Evolutionary conservation across 192 early-diverging fungal genomes (phyloP).

Genomic region (Physocladia obscura): DNA sequence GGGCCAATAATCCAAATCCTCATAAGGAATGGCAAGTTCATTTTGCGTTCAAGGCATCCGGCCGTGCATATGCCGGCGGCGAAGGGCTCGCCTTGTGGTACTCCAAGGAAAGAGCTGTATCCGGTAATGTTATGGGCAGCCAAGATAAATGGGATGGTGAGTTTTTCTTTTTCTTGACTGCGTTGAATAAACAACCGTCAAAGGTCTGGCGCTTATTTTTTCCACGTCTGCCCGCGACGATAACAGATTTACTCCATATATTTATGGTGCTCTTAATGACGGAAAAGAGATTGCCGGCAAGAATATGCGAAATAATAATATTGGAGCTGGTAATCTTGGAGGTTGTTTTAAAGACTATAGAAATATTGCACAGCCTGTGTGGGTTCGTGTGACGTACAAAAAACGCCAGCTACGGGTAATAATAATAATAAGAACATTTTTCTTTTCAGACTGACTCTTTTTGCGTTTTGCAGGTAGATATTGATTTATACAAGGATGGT

Average conservation of each 20-base stretch:
- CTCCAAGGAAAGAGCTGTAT: conserved; percentile 46
- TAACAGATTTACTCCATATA: conserved; percentile 51
- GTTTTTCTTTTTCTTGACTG: neutral
- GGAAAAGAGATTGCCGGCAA: conserved; percentile 54
- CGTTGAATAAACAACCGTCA: conserved; percentile 21
- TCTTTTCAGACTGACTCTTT: conserved; percentile 6
- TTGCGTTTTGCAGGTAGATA: conserved; percentile 24
- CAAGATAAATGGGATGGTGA: conserved; percentile 64
- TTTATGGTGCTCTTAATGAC: conserved; percentile 67
- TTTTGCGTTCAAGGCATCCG: conserved; percentile 60
- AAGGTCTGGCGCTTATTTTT: conserved; percentile 12
- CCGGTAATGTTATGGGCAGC: conserved; percentile 65
- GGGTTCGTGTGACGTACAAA: conserved; percentile 61
- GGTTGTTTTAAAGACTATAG: conserved; percentile 69
- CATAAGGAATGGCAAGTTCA: conserved; percentile 75
- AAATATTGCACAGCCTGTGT: conserved; percentile 56
- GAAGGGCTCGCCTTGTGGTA: conserved; percentile 85
- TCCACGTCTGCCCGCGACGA: conserved; percentile 14
- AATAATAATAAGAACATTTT: neutral
- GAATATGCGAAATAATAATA: conserved; percentile 34
- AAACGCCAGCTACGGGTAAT: conserved; percentile 48
- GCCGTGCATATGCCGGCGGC: conserved; percentile 62
- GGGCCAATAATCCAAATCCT: conserved; percentile 57
- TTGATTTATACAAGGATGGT: conserved; percentile 60
- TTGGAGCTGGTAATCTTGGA: conserved; percentile 52